Evolutionary conservation across 2,329 filamentous ascomycete genomes (phyloP), one percentile per base, ranked within the genome.

Genomic region (Chlorencoelia australis): DNA sequence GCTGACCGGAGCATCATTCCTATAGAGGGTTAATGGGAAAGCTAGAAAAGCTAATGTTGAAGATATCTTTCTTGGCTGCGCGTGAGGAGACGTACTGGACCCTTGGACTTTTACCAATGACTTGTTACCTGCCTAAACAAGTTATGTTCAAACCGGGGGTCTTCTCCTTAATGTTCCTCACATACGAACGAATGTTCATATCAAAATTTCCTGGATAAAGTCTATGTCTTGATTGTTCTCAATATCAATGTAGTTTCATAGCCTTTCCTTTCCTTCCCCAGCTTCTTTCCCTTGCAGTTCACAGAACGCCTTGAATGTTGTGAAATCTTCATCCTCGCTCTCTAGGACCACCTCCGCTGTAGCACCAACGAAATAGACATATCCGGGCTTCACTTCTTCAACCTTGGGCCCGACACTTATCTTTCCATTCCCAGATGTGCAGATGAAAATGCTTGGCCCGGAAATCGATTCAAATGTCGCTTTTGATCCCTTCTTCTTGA

Each of bases 231-330:
- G n/a, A n/a, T n/a, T n/a, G n/a, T n/a, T n/a, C n/a, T n/a, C n/a
- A n/a, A n/a, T n/a, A n/a, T 30, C 17, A 6, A 21, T 16, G 4
- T 16, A 20, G 24, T 10, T 18, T 48, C 37, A 52, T 20, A 52
- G 39, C 39, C 51, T 51, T 42, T 47, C 48, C 30, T 43, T 47
- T 5, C 39, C 45, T 30, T 51, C 46, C 9, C 35, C 37, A 33
- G 36, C 43, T 26, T 55, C 52, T 30, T 53, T 56, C 11, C 62
- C 65, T 9, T 77, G 73, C 42, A 94, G 68, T 65, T 95, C 88
- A 54, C 87, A 94, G 58, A 94, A 95, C 1, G 89, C 91, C 65
- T 88, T 91, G 67, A 93, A 98, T 0, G 82, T 88, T 17, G 82
- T 81, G 48, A 96, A 81, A 37, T 81, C 75, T 39, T 86, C 79